phyloP scores from a whole-genome alignment of 768 basidiomycete species.

The Leccinellum luteum region DNA sequence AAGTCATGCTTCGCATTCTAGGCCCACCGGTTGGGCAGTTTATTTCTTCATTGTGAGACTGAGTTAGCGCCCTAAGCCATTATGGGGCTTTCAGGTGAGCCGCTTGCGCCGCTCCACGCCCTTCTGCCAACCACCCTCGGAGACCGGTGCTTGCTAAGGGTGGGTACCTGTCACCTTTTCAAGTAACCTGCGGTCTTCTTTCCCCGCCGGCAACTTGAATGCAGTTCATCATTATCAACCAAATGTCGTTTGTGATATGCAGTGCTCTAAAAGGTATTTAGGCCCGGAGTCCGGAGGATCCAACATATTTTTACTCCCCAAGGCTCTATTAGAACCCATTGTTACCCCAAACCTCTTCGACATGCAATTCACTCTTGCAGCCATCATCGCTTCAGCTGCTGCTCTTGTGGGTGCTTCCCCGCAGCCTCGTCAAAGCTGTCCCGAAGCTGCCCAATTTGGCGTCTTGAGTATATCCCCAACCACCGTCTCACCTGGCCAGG shows the following conservation, averaged over 20 bases:
- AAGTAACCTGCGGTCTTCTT: constrained; percentile 2
- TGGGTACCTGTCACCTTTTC: background rate
- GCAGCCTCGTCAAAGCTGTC: constrained; percentile 18
- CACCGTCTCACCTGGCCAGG: constrained; percentile 24
- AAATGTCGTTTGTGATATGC: background rate
- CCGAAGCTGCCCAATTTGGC: constrained; percentile 24
- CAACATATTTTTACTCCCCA: background rate
- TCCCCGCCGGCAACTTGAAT: background rate
- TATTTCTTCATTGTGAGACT: too few relatives aligned
- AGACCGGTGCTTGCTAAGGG: background rate
- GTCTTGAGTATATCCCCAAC: constrained; percentile 18
- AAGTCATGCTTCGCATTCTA: too few relatives aligned
- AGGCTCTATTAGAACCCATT: background rate
- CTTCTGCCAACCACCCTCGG: background rate
- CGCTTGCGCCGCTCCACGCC: background rate
- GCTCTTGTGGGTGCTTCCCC: constrained; percentile 19
- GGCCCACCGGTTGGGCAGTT: too few relatives aligned
- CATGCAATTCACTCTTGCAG: constrained; percentile 1
- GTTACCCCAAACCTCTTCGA: background rate
- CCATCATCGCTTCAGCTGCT: constrained; percentile 8
- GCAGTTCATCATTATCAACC: background rate
- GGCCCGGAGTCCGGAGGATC: background rate
- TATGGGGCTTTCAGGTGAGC: background rate
- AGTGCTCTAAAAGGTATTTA: constrained; percentile 12
- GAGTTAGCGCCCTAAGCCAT: too few relatives aligned